A percentile compares a stretch with the other conserved stretches of the same genome.
phyloP scores from a whole-genome alignment of 768 basidiomycete genomes.

The Serendipita vermifera region DNA sequence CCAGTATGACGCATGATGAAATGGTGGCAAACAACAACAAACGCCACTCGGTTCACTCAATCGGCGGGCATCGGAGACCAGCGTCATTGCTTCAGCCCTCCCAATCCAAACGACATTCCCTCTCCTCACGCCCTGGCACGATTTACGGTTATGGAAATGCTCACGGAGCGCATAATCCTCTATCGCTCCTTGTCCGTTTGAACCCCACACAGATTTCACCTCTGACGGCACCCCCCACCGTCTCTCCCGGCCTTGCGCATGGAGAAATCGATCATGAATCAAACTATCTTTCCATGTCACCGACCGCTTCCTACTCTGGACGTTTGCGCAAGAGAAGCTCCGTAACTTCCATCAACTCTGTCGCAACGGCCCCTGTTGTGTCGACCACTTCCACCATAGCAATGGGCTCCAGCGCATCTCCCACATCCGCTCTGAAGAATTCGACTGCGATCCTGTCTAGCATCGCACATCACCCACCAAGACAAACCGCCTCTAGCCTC shows the following conservation, averaged over 20 bases:
- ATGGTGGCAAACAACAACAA: slow-evolving; percentile 5
- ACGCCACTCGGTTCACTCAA: slow-evolving; percentile 4
- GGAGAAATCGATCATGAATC: not conserved
- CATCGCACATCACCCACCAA: not conserved
- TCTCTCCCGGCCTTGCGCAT: not conserved
- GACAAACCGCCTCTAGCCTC: too few relatives aligned
- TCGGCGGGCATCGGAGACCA: not conserved
- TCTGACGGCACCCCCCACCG: not conserved
- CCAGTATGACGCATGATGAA: slow-evolving; percentile 5
- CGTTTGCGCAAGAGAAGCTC: not conserved
- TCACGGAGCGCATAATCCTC: not conserved
- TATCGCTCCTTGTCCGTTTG: not conserved
- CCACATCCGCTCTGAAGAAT: not conserved
- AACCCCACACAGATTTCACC: not conserved
- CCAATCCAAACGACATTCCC: not conserved
- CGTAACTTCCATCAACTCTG: not conserved
- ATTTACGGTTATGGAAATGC: not conserved
- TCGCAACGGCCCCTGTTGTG: not conserved
- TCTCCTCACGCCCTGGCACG: not conserved
- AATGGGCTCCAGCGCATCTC: not conserved
- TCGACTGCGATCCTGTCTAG: not conserved
- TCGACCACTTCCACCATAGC: not conserved
- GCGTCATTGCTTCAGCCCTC: slow-evolving; percentile 2
- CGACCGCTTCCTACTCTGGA: not conserved
- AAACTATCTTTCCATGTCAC: slow-evolving; percentile 1